These are phyloP conservation scores for Mycena crocata DNA, from an alignment of 768 basidiomycete genomes.

Conservation along the genomic window DNA sequence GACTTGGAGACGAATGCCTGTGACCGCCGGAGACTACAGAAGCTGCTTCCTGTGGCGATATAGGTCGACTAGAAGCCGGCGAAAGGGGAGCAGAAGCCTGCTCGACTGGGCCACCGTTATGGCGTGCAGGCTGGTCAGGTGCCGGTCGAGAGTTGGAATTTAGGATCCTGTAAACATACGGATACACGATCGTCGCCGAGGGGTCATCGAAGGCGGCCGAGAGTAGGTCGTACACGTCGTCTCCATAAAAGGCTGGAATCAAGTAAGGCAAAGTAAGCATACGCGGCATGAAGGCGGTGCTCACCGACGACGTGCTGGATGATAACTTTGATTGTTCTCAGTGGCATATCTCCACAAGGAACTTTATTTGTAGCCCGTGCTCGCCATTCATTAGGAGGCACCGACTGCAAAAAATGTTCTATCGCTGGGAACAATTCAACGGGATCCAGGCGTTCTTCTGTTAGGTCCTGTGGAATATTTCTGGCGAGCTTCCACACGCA, in stretches of 20 bases:
- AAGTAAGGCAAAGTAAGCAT: slow-evolving; percentile 21
- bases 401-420: slow-evolving; percentile 92
- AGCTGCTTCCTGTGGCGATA: slow-evolving; percentile 75
- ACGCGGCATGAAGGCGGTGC: slow-evolving; percentile 45
- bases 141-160: slow-evolving; percentile 70
- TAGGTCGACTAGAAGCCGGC: slow-evolving; percentile 73
- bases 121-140: slow-evolving; percentile 49
- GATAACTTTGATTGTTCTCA: slow-evolving; percentile 97
- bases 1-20: slow-evolving; percentile 70
- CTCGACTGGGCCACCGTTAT: slow-evolving; percentile 49
- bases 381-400: slow-evolving; percentile 97
- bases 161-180: slow-evolving; percentile 92
- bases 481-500: slow-evolving; percentile 98
- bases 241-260: slow-evolving; percentile 79
- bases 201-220: slow-evolving; percentile 93
- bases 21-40: slow-evolving; percentile 61
- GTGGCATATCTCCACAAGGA: slow-evolving; percentile 97
- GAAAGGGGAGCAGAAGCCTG: slow-evolving; percentile 61
- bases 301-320: slow-evolving; percentile 96
- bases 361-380: slow-evolving; percentile 90
- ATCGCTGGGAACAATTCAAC: slow-evolving; percentile 92
- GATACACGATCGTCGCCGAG: slow-evolving; percentile 97
- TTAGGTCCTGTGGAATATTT: slow-evolving; percentile 92
- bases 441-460: slow-evolving; percentile 82
- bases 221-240: slow-evolving; percentile 91